phyloP scores from a whole-genome alignment of 805 yeast species.

The Candida maesae region DNA sequence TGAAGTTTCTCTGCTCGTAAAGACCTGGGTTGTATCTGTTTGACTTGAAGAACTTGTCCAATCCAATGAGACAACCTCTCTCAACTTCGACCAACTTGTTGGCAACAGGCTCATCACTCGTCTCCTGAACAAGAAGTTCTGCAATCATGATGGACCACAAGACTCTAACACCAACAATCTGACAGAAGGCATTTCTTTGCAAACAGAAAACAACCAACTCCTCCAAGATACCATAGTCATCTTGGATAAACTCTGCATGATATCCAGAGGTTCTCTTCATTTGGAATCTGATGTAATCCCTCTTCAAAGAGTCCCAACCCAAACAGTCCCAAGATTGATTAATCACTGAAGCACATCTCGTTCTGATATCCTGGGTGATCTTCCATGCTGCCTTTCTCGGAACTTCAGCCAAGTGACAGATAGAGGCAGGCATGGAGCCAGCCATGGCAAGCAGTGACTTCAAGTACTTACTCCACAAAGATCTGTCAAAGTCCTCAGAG shows the following conservation, averaged over 20 bases:
- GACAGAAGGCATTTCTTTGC: constrained; percentile 61
- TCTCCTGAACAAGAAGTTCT: constrained; percentile 56
- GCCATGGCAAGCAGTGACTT: constrained; percentile 54
- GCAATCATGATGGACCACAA: constrained; percentile 70
- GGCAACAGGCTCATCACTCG: constrained; percentile 52
- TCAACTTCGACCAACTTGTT: constrained; percentile 57
- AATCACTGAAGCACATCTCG: constrained; percentile 51
- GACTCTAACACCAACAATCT: constrained; percentile 57
- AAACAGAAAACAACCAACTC: constrained; percentile 65
- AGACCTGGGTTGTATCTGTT: constrained; percentile 53
- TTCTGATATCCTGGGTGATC: constrained; percentile 61
- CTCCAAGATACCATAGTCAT: constrained; percentile 56
- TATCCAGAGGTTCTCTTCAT: constrained; percentile 62
- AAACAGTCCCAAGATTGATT: constrained; percentile 69
- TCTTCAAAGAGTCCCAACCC: constrained; percentile 58
- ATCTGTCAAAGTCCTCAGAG: constrained; percentile 52
- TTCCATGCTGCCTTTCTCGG: constrained; percentile 67
- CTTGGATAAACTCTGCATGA: constrained; percentile 60
- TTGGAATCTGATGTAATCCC: constrained; percentile 54
- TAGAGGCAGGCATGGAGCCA: constrained; percentile 62
- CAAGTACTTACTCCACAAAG: constrained; percentile 66
- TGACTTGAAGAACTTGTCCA: constrained; percentile 60
- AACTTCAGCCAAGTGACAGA: constrained; percentile 66
- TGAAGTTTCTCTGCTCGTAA: constrained; percentile 51
- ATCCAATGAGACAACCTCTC: constrained; percentile 56